Evolutionary conservation across 306 rosid species (phyloP).

Genomic region (Hylodesmum podocarpum): DNA sequence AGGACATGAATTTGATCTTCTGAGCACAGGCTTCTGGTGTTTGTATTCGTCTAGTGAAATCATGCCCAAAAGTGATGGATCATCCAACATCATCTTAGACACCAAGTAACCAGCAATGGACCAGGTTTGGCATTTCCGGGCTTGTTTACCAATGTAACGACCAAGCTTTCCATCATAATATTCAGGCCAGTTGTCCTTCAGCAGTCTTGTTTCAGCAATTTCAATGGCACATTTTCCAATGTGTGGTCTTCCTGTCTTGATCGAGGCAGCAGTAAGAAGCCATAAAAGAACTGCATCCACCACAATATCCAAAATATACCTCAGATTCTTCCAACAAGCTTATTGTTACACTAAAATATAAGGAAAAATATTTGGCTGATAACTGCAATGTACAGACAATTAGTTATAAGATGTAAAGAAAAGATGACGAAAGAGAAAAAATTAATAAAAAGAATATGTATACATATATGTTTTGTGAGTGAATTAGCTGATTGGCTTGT

Average conservation of each 20-base stretch:
- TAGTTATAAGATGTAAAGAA: too few species aligned
- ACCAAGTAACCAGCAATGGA: constrained; percentile 64
- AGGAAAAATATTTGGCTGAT: too few species aligned
- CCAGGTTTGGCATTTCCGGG: constrained; percentile 65
- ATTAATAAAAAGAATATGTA: too few species aligned
- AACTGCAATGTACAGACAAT: too few species aligned
- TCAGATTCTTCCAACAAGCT: background rate
- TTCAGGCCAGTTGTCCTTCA: constrained; percentile 68
- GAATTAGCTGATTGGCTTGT: too few species aligned
- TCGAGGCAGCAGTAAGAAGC: constrained; percentile 66
- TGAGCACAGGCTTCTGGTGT: constrained; percentile 45
- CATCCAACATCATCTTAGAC: constrained; percentile 65
- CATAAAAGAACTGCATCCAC: constrained; percentile 54
- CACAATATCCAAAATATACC: background rate
- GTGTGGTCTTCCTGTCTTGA: constrained; percentile 62
- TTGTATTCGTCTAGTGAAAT: constrained; percentile 60
- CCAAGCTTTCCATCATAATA: constrained; percentile 63
- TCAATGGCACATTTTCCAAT: constrained; percentile 66
- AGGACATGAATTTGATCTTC: constrained; percentile 59
- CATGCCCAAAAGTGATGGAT: constrained; percentile 63
- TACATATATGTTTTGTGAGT: too few species aligned
- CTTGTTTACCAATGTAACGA: constrained; percentile 61
- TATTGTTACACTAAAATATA: background rate
- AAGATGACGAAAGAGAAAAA: too few species aligned
- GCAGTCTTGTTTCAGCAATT: constrained; percentile 53